Conservation (phyloP, 495 filamentous ascomycete genomes). For the Trichocladium uniseriatum region DNA sequence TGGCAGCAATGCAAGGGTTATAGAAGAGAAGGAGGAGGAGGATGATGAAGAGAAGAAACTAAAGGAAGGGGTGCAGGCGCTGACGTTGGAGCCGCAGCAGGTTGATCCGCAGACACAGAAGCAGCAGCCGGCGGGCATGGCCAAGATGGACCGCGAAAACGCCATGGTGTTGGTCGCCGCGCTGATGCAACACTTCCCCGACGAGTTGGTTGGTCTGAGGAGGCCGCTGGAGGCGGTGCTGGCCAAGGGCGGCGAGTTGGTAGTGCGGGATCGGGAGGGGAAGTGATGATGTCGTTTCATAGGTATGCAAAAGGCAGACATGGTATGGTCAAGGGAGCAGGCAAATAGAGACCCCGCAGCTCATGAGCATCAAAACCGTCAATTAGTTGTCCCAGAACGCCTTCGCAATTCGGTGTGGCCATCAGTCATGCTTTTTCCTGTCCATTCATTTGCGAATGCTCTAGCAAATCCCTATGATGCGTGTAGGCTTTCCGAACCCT, state of each 20-base stretch:
- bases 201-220: constrained; percentile 27
- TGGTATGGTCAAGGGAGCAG: not conserved
- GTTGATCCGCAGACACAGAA: constrained; percentile 14
- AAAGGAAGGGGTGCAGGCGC: constrained; percentile 1
- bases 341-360: not conserved
- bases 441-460: constrained; percentile 31
- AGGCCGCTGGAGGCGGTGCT: constrained; percentile 28
- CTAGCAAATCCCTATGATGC: constrained; percentile 33
- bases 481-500: constrained; percentile 23
- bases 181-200: constrained; percentile 42
- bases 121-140: constrained; percentile 22
- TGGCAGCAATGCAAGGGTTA: not conserved
- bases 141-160: constrained; percentile 51
- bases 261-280: constrained; percentile 19
- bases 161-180: constrained; percentile 52
- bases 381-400: constrained; percentile 12
- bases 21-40: not conserved
- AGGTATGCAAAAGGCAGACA: no score
- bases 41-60: constrained; percentile 26
- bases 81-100: constrained; percentile 31
- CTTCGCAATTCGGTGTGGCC: constrained; percentile 8
- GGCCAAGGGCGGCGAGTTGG: constrained; percentile 25
- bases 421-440: constrained; percentile 31
- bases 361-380: not conserved
- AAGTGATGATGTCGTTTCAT: not conserved